Percentiles rank a stretch among this genome's conserved stretches.
These are phyloP conservation scores for Scheffersomyces insectosa DNA, from an alignment of 1,139 yeast species.

Conservation along the genomic window DNA sequence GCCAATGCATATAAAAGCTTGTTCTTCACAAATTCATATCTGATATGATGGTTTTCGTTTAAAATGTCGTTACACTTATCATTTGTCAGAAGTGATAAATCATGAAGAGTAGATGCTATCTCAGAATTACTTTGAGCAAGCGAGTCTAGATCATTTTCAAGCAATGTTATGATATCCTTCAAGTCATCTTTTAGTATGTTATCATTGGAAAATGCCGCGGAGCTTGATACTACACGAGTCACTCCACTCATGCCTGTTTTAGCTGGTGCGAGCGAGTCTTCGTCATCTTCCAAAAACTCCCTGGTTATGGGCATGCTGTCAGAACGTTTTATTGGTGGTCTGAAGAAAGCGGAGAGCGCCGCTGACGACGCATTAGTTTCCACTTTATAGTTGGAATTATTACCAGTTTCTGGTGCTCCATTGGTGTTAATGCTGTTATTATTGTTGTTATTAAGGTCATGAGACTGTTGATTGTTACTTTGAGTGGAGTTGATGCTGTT, in stretches of 20 bases:
- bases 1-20: conserved; percentile 67
- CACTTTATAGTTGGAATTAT: conserved; percentile 16
- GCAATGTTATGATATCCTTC: conserved; percentile 43
- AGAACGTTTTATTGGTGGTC: conserved; percentile 37
- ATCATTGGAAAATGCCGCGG: conserved; percentile 9
- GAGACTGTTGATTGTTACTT: not conserved
- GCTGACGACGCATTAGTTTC: conserved; percentile 63
- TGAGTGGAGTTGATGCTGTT: too few species aligned
- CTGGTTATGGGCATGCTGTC: conserved; percentile 37
- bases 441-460: too few species aligned
- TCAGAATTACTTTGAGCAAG: conserved; percentile 32
- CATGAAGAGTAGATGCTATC: conserved; percentile 56
- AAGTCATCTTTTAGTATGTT: conserved; percentile 35
- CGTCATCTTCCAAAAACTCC: not conserved
- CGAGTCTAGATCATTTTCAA: conserved; percentile 38
- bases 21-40: conserved; percentile 47
- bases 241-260: not conserved
- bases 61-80: conserved; percentile 14
- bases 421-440: too few species aligned
- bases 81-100: conserved; percentile 45
- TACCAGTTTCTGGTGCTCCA: conserved; percentile 1
- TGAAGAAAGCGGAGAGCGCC: conserved; percentile 59
- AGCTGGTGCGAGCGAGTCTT: not conserved
- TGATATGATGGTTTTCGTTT: conserved; percentile 17
- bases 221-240: not conserved